Base-by-base conservation (phyloP, 805 yeast species). In the Suhomyces sp. region DNA sequence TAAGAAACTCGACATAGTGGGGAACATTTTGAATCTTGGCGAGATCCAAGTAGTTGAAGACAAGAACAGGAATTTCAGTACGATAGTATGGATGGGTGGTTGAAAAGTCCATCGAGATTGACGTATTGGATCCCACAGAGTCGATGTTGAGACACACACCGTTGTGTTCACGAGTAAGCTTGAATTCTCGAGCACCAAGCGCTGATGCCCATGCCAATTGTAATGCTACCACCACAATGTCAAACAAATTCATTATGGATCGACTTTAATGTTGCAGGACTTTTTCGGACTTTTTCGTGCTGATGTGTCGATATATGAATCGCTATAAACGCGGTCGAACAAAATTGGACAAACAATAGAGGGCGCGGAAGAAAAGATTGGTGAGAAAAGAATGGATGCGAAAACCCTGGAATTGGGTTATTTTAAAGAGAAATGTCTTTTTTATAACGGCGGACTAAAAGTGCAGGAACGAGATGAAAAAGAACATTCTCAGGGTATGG, bases 11-110 rank as follows among this genome's bases (percentile, higher is more conserved):
- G 17, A 46, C 47, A 20, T 47, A 50, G 49, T 46, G 35, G 25
- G 58, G 58, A 35, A 55, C 24, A 39, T 55, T 55, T 22, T 33
- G 13, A 43, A 49, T 45, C 35, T 52, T 52, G 24, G 37, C 40
- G 17, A 52, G 27, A 35, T 55, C 58, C 52, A 52, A 43, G 55
- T 55, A 55, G 49, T 55, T 40, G 51, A 52, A 55, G 7, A 55
- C 43, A 19, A 52, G 27, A 15, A 55, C 45, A 5, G 58, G 55
- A 22, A 52, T 25, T 21, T 47, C 52, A 20, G 48, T 48, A n/a
- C 46, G 33, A 39, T 48, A 43, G 25, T 40, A 31, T 21, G 22
- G 35, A 2, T 33, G 47, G 31, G 47, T 39, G 8, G 50, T 44
- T 10, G 43, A 41, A 31, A 55, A 52, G 35, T 45, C 52, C 17